A percentile compares a stretch with the other conserved stretches of the same genome.
Evolutionary conservation across 371 early-diverging fungal genomes (phyloP).

Genomic region (Mortierella sp.): DNA sequence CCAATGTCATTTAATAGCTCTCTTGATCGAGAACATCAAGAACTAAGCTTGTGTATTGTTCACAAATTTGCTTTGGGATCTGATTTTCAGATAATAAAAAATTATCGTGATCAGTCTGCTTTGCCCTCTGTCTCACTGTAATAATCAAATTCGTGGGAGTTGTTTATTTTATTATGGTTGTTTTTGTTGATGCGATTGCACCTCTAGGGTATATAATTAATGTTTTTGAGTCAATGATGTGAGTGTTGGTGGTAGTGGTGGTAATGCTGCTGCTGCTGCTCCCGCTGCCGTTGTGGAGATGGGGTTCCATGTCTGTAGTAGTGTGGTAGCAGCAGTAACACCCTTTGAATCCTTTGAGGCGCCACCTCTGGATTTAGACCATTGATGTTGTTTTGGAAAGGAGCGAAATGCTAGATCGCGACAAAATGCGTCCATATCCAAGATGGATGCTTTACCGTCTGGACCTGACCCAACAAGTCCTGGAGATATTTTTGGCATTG

Average conservation of each 20-base stretch:
- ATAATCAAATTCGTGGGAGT: background rate
- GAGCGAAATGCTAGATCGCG: conserved; percentile 45
- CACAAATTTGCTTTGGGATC: conserved; percentile 29
- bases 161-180: background rate
- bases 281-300: background rate
- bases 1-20: conserved; percentile 18
- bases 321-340: background rate
- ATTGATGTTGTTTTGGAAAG: conserved; percentile 50
- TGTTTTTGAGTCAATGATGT: background rate
- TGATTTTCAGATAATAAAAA: conserved; percentile 35
- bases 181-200: background rate
- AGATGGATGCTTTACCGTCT: conserved; percentile 25
- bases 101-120: conserved; percentile 14
- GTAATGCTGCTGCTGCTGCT: background rate
- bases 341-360: background rate
- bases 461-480: conserved; percentile 11
- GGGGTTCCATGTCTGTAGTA: background rate
- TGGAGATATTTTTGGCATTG: background rate
- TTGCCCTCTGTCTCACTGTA: conserved; percentile 9
- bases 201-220: background rate
- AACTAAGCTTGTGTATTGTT: conserved; percentile 35
- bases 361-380: conserved; percentile 23
- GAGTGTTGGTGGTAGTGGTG: background rate
- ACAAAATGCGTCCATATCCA: conserved; percentile 46
- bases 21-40: conserved; percentile 49